Conservation (phyloP, 2,329 filamentous ascomycete species). For the Ceratocystis ficicola region DNA sequence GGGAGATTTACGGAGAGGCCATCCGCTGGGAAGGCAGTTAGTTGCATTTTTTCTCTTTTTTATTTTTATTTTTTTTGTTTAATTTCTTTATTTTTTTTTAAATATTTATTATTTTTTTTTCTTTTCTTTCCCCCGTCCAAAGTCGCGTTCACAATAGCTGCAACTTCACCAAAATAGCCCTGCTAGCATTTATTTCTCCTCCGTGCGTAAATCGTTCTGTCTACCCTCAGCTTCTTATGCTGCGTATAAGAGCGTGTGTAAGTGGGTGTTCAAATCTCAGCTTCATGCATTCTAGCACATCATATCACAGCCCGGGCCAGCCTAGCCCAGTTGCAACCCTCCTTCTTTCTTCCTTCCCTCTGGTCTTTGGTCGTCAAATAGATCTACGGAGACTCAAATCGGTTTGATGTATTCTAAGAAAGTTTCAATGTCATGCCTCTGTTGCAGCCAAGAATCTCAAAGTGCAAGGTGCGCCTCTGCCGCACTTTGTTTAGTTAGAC, state of each 20-base stretch:
- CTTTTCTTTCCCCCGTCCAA: no score
- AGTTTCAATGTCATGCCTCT: slow-evolving; percentile 2
- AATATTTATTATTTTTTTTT: no score
- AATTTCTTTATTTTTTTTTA: no score
- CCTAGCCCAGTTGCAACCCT: neutral
- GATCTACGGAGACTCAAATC: neutral
- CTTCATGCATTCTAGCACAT: neutral
- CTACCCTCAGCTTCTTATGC: no score
- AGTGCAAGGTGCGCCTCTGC: neutral
- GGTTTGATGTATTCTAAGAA: neutral
- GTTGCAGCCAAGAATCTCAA: slow-evolving; percentile 1
- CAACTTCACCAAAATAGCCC: no score
- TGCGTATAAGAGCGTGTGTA: neutral
- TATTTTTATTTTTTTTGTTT: no score
- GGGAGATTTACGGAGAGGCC: neutral
- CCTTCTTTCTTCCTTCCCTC: neutral
- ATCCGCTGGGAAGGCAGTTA: neutral
- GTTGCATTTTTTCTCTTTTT: no score
- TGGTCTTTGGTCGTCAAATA: neutral
- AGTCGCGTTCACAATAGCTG: no score
- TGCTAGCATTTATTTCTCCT: no score
- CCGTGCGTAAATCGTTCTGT: no score
- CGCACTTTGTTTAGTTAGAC: neutral
- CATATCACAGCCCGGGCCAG: neutral
- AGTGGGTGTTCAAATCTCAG: neutral